Conservation (phyloP, 2,329 filamentous ascomycete genomes). For the Pezicula neosporulosa region DNA sequence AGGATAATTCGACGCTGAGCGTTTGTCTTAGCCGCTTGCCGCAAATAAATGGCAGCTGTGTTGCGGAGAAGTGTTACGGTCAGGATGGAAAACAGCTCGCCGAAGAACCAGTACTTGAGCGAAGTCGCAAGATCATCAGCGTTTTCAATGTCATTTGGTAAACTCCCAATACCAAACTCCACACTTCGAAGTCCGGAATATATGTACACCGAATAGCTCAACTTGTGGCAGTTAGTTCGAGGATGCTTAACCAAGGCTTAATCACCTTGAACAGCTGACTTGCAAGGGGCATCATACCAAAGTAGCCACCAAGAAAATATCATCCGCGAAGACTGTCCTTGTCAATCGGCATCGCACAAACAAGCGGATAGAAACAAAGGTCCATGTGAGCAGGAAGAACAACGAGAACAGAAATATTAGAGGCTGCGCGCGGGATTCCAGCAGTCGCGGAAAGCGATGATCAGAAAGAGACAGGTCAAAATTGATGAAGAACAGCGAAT, state of each 20-base stretch:
- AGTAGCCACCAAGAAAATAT: slow-evolving; percentile 7
- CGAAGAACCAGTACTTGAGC: slow-evolving; percentile 7
- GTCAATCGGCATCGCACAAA: not conserved
- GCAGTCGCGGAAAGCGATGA: not conserved
- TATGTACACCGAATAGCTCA: slow-evolving; percentile 3
- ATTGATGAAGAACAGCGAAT: not conserved
- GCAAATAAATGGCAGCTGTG: slow-evolving; percentile 30
- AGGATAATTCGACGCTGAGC: slow-evolving; percentile 15
- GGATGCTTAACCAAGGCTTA: not conserved
- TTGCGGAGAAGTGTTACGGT: slow-evolving; percentile 37
- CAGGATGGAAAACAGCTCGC: slow-evolving; percentile 32
- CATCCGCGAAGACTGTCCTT: slow-evolving; percentile 1
- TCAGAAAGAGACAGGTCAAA: not conserved
- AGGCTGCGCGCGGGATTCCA: not conserved
- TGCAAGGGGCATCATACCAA: not conserved
- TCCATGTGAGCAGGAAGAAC: not conserved
- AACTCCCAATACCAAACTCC: slow-evolving; percentile 2
- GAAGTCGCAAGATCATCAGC: not conserved
- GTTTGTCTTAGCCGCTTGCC: slow-evolving; percentile 19
- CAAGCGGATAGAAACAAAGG: not conserved
- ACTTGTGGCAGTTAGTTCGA: not conserved
- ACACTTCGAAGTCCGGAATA: not conserved
- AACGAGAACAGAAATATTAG: not conserved
- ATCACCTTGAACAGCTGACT: not conserved
- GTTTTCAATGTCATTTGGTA: not conserved